These are phyloP conservation scores for Punctularia strigosozonata DNA, from an alignment of 768 basidiomycete species.

Conservation along the genomic window DNA sequence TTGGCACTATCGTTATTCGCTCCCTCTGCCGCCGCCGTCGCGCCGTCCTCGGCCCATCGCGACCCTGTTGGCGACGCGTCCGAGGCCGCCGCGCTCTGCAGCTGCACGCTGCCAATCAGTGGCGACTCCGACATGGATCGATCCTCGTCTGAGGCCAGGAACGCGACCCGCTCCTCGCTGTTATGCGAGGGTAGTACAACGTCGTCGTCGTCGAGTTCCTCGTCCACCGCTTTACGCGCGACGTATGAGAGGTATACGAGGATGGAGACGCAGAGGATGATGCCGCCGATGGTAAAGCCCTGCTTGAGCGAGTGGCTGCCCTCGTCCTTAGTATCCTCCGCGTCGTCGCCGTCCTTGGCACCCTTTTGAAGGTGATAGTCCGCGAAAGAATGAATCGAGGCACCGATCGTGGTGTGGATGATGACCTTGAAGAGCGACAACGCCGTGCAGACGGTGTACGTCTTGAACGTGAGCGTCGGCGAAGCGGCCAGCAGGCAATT, in stretches of 20 bases:
- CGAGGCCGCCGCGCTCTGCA: no score
- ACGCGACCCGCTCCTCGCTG: constrained; percentile 42
- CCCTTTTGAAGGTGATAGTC: constrained; percentile 33
- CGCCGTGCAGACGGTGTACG: constrained; percentile 71
- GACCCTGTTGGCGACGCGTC: no score
- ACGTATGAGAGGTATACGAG: constrained; percentile 73
- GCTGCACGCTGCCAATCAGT: no score
- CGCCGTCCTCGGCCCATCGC: no score
- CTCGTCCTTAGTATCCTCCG: constrained; percentile 23
- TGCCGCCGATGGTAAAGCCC: constrained; percentile 58
- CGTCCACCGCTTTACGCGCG: constrained; percentile 55
- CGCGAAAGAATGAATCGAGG: constrained; percentile 76
- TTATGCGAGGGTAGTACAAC: constrained; percentile 16
- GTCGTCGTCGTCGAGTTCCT: constrained; percentile 37
- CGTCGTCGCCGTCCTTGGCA: constrained; percentile 13
- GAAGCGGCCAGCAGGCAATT: constrained; percentile 87
- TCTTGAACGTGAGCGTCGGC: constrained; percentile 66
- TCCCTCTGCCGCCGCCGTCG: no score
- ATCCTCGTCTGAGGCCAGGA: constrained; percentile 28
- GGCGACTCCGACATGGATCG: constrained; percentile 37
- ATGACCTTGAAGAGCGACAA: constrained; percentile 83
- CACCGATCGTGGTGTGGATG: constrained; percentile 82
- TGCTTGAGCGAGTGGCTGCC: constrained; percentile 38
- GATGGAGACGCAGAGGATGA: constrained; percentile 60
- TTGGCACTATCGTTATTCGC: background rate